Evolutionary conservation across 1,284 basidiomycete species (phyloP).

Genomic region (Ganoderma lingzhi): DNA sequence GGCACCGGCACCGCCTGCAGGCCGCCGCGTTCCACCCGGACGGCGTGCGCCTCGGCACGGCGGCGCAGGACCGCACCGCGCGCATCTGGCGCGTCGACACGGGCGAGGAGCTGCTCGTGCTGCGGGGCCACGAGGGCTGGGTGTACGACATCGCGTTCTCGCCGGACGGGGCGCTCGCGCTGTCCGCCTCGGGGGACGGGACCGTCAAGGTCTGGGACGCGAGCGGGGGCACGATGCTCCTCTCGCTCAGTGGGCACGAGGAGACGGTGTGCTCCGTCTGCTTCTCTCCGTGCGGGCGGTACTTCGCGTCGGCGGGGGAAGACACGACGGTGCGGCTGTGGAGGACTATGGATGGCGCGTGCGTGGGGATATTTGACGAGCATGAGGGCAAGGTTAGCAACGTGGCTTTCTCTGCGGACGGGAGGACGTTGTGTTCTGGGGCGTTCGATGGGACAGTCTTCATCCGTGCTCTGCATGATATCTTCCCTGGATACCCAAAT

Average conservation of each 20-base stretch:
- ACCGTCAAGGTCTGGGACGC: conserved; percentile 28
- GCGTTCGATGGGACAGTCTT: conserved; percentile 6
- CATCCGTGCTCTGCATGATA: background rate
- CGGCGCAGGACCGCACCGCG: conserved; percentile 33
- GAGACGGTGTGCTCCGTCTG: conserved; percentile 20
- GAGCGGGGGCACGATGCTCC: conserved; percentile 25
- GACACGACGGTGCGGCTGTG: conserved; percentile 39
- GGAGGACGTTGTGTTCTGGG: background rate
- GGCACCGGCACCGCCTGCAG: conserved; percentile 15
- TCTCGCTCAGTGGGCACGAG: conserved; percentile 29
- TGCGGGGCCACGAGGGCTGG: conserved; percentile 27
- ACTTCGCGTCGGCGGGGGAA: conserved; percentile 32
- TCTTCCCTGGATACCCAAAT: background rate
- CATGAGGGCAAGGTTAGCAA: conserved; percentile 29
- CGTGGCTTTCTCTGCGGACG: conserved; percentile 33
- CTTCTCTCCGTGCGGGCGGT: conserved; percentile 34
- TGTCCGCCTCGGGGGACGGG: conserved; percentile 28
- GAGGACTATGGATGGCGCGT: conserved; percentile 24
- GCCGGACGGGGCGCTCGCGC: conserved; percentile 23
- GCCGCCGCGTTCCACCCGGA: conserved; percentile 37
- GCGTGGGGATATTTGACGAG: conserved; percentile 18
- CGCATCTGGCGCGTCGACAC: conserved; percentile 32
- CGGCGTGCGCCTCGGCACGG: conserved; percentile 34
- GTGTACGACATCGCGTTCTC: conserved; percentile 30
- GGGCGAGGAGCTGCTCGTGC: conserved; percentile 30